phyloP scores from a whole-genome alignment of 2,329 filamentous ascomycete genomes.

The Furcasterigmium furcatum region DNA sequence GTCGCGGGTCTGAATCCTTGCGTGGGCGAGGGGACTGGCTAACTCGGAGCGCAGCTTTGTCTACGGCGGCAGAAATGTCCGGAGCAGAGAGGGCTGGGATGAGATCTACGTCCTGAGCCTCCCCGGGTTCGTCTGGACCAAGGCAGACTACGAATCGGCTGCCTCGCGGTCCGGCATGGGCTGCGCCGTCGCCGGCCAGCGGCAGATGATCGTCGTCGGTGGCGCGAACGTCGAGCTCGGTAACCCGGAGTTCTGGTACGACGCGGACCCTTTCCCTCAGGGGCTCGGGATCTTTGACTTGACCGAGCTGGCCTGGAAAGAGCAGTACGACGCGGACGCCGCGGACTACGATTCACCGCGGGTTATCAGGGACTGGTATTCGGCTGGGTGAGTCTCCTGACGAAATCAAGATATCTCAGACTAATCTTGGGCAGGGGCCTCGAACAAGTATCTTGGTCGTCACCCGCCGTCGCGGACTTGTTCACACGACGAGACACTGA shows the following conservation, averaged over 20 bases:
- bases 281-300: conserved; percentile 3
- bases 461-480: no score
- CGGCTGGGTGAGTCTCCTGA: no score
- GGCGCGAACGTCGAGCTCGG: background rate
- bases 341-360: no score
- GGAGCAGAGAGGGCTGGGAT: conserved; percentile 14
- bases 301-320: background rate
- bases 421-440: no score
- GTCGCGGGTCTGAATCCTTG: background rate
- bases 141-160: conserved; percentile 17
- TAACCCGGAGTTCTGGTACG: background rate
- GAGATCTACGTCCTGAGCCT: conserved; percentile 30
- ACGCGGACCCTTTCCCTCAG: background rate
- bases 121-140: conserved; percentile 28
- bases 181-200: background rate
- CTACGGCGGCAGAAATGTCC: conserved; percentile 26
- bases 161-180: background rate
- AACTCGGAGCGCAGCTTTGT: conserved; percentile 23
- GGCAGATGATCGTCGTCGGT: background rate
- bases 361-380: no score
- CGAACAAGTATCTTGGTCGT: no score
- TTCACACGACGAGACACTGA: no score
- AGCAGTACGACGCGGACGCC: background rate
- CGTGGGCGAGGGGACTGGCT: background rate
- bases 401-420: no score